phyloP scores from a whole-genome alignment of 78 protist genomes.

The Dictyostelium citrinum region DNA sequence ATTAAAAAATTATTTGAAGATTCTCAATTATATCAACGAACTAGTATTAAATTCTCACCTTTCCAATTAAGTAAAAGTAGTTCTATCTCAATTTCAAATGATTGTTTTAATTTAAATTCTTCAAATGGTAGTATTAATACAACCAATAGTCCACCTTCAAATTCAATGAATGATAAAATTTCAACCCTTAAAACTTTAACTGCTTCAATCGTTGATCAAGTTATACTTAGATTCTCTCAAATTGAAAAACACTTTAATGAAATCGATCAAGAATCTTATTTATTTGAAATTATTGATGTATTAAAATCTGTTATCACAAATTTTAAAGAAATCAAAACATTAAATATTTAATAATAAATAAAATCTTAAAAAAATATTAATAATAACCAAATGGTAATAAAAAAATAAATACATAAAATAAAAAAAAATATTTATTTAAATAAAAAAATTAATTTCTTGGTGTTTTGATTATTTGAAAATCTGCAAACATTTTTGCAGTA shows the following conservation, averaged over 20 bases:
- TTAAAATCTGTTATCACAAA: slow-evolving; percentile 5
- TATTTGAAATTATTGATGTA: slow-evolving; percentile 25
- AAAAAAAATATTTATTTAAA: not conserved
- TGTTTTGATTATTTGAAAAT: no score
- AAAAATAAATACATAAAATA: not conserved
- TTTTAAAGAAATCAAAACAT: slow-evolving; percentile 10
- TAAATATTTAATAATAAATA: not conserved
- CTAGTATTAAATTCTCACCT: slow-evolving; percentile 2
- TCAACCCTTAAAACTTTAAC: not conserved
- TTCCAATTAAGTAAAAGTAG: not conserved
- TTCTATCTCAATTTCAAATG: not conserved
- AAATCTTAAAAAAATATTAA: not conserved
- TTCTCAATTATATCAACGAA: not conserved
- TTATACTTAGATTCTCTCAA: not conserved
- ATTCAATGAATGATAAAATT: not conserved
- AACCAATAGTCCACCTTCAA: not conserved
- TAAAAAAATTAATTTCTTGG: no score
- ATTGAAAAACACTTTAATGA: not conserved
- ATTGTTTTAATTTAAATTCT: not conserved
- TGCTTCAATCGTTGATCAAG: not conserved
- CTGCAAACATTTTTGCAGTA: not conserved
- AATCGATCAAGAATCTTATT: not conserved
- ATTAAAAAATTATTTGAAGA: slow-evolving; percentile 34
- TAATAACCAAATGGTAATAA: no score
- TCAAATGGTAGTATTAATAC: not conserved